Conservation (phyloP, 2,329 filamentous ascomycete species). For the Cercospora zeae-maydis region DNA sequence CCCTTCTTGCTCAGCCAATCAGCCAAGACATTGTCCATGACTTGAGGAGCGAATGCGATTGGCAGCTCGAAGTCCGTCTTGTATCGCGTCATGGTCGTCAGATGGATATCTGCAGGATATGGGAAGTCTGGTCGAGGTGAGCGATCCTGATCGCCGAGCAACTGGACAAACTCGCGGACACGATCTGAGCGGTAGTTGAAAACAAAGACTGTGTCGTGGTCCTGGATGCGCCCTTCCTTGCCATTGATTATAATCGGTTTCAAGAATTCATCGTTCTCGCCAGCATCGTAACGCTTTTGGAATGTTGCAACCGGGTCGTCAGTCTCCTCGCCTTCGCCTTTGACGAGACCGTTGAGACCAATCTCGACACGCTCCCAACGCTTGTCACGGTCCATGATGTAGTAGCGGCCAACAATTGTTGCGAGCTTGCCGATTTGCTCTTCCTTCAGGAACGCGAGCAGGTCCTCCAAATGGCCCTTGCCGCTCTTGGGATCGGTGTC, state of each 20-base stretch:
- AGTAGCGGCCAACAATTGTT: constrained; percentile 93
- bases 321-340: constrained; percentile 81
- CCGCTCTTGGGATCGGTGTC: constrained; percentile 97
- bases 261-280: constrained; percentile 94
- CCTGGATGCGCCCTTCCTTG: constrained; percentile 79
- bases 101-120: constrained; percentile 80
- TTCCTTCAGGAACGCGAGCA: constrained; percentile 77
- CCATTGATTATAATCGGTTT: constrained; percentile 95
- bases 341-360: constrained; percentile 79
- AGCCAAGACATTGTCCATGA: constrained; percentile 96
- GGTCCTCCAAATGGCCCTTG: constrained; percentile 79
- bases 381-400: constrained; percentile 99
- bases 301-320: constrained; percentile 82
- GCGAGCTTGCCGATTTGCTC: constrained; percentile 83
- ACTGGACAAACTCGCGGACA: constrained; percentile 91
- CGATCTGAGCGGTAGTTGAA: constrained; percentile 99
- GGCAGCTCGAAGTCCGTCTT: constrained; percentile 92
- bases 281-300: constrained; percentile 80
- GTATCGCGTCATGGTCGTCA: constrained; percentile 98
- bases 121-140: constrained; percentile 87
- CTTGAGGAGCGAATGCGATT: constrained; percentile 87
- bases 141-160: constrained; percentile 87
- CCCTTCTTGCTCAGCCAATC: constrained; percentile 91
- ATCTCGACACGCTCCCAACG: constrained; percentile 93
- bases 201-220: constrained; percentile 94